These are phyloP conservation scores for Nakaseomyces delphensis DNA, from an alignment of 1,139 yeast species.

Conservation along the genomic window DNA sequence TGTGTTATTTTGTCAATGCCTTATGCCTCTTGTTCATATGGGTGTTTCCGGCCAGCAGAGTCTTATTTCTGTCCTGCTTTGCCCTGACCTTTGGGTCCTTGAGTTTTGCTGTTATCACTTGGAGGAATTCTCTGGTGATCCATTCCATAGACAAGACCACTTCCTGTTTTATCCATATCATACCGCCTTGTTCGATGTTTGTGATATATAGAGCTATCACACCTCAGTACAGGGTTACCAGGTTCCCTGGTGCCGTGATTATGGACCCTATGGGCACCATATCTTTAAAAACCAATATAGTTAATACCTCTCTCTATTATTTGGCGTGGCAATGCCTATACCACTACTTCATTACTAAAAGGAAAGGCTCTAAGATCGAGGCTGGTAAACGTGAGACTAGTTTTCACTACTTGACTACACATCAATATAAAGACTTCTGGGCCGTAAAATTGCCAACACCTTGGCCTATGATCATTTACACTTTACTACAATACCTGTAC, in stretches of 20 bases:
- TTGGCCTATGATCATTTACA: conserved; percentile 77
- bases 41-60: conserved; percentile 66
- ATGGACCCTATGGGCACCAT: conserved; percentile 35
- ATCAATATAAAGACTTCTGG: conserved; percentile 55
- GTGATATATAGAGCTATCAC: conserved; percentile 79
- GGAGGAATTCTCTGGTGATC: conserved; percentile 89
- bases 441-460: conserved; percentile 83
- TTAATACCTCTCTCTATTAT: conserved; percentile 77
- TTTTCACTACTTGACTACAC: conserved; percentile 72
- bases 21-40: conserved; percentile 66
- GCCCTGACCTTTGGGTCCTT: conserved; percentile 83
- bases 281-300: conserved; percentile 62
- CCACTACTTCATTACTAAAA: conserved; percentile 85
- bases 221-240: conserved; percentile 40
- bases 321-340: conserved; percentile 86
- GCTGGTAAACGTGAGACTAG: conserved; percentile 76
- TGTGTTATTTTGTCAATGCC: conserved; percentile 83
- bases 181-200: conserved; percentile 85
- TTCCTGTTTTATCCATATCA: conserved; percentile 78
- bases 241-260: conserved; percentile 78
- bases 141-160: conserved; percentile 94
- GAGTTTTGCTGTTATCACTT: conserved; percentile 88
- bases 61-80: conserved; percentile 72
- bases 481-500: conserved; percentile 76
- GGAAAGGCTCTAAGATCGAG: conserved; percentile 68